Conservation (phyloP, 2,329 filamentous ascomycete genomes). For the Malbranchea cinnamomea region DNA sequence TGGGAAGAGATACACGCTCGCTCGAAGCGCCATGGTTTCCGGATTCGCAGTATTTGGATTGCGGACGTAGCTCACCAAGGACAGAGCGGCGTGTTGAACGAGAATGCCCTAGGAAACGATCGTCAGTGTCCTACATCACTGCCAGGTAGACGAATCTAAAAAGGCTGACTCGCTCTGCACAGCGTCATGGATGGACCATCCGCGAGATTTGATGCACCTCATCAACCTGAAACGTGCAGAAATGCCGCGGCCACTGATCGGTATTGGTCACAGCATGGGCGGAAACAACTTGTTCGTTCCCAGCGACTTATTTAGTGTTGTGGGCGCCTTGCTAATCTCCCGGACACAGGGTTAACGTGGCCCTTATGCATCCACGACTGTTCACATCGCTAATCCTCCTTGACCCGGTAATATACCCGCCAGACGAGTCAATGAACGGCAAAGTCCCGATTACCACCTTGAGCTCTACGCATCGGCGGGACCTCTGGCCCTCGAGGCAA, state of each 20-base stretch:
- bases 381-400: slow-evolving; percentile 60
- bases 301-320: background rate
- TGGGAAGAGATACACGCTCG: slow-evolving; percentile 65
- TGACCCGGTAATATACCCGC: slow-evolving; percentile 61
- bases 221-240: slow-evolving; percentile 67
- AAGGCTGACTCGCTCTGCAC: slow-evolving; percentile 1
- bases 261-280: slow-evolving; percentile 82
- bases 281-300: slow-evolving; percentile 46
- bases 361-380: slow-evolving; percentile 67
- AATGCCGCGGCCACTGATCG: slow-evolving; percentile 70
- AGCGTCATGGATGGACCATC: slow-evolving; percentile 77
- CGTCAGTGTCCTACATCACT: slow-evolving; percentile 38
- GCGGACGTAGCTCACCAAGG: slow-evolving; percentile 81
- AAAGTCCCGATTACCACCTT: slow-evolving; percentile 25
- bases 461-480: slow-evolving; percentile 57
- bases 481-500: slow-evolving; percentile 63
- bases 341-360: slow-evolving; percentile 47
- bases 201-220: slow-evolving; percentile 70
- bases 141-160: background rate
- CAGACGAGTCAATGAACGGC: slow-evolving; percentile 11
- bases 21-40: slow-evolving; percentile 44
- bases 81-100: slow-evolving; percentile 62
- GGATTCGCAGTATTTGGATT: slow-evolving; percentile 75
- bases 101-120: slow-evolving; percentile 64
- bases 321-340: too few species aligned